Evolutionary conservation across 2,329 filamentous ascomycete species (phyloP).

Genomic region (Knoxdaviesia capensis): DNA sequence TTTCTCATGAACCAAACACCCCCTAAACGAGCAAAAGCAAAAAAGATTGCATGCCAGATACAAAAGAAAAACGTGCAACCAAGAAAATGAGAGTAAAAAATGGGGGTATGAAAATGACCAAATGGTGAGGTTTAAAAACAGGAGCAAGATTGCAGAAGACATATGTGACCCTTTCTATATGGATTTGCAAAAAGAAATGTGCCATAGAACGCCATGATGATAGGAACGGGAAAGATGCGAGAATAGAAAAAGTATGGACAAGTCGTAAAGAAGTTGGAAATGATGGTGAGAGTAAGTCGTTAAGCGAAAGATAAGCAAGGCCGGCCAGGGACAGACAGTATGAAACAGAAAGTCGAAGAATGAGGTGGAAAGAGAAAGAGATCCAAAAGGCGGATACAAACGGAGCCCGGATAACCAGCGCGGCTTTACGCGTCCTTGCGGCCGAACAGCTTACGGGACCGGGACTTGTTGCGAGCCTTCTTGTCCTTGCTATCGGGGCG

Average conservation of each 20-base stretch:
- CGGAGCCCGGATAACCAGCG: neutral
- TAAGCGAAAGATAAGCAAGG: neutral
- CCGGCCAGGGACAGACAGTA: constrained; percentile 1
- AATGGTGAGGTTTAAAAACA: no score
- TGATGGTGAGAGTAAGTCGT: neutral
- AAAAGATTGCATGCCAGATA: neutral
- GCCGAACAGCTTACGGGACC: constrained; percentile 54
- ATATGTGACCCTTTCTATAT: no score
- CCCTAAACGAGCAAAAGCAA: neutral
- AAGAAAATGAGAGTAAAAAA: neutral
- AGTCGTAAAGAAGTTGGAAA: neutral
- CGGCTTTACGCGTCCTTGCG: constrained; percentile 13
- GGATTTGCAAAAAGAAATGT: no score
- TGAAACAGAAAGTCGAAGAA: neutral
- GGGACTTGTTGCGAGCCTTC: constrained; percentile 56
- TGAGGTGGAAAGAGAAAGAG: neutral
- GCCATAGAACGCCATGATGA: no score
- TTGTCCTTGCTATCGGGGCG: constrained; percentile 36
- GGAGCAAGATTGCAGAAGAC: no score
- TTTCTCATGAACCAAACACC: no score
- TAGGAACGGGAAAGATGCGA: neutral
- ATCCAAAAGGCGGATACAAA: neutral
- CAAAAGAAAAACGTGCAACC: neutral
- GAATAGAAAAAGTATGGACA: neutral
- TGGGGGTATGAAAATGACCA: no score